Percentiles rank a stretch among this genome's conserved stretches.
These are phyloP conservation scores for Paraleonurus japonicus DNA, from an alignment of 257 asterid species.

Conservation along the genomic window DNA sequence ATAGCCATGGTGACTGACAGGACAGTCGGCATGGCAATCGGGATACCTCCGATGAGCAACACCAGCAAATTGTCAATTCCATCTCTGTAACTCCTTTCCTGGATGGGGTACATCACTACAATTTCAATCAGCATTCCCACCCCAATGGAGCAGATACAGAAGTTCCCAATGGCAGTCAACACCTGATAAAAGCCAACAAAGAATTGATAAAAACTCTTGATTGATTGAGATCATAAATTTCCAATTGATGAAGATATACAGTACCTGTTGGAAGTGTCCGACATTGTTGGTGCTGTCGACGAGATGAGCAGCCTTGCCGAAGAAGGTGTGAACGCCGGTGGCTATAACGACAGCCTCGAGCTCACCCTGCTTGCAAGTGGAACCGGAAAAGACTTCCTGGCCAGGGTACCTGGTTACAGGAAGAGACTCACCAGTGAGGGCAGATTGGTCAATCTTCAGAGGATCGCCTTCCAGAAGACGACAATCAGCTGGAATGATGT, in stretches of 20 bases:
- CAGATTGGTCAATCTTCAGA: constrained; percentile 80
- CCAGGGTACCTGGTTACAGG: constrained; percentile 83
- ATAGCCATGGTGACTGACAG: constrained; percentile 95
- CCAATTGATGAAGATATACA: too few species aligned
- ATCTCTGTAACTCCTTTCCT: constrained; percentile 59
- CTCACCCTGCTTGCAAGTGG: constrained; percentile 95
- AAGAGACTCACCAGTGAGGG: constrained; percentile 87
- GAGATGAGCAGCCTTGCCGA: constrained; percentile 96
- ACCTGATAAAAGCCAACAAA: constrained; percentile 44
- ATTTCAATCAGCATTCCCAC: constrained; percentile 79
- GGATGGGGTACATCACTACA: constrained; percentile 81
- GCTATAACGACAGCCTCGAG: constrained; percentile 87
- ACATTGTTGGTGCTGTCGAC: constrained; percentile 93
- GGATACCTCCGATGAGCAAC: constrained; percentile 88
- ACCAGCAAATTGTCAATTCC: constrained; percentile 88
- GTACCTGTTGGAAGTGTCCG: constrained; percentile 78
- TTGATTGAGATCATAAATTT: not conserved
- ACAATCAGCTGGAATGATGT: constrained; percentile 88
- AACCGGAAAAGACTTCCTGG: constrained; percentile 78
- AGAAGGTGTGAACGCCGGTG: constrained; percentile 94
- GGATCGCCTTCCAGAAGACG: constrained; percentile 95
- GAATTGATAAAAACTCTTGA: not conserved
- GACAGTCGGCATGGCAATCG: constrained; percentile 95
- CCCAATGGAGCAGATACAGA: constrained; percentile 84
- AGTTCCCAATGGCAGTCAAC: constrained; percentile 85